Conservation (phyloP, 257 asterid species). For the Plantago major region DNA sequence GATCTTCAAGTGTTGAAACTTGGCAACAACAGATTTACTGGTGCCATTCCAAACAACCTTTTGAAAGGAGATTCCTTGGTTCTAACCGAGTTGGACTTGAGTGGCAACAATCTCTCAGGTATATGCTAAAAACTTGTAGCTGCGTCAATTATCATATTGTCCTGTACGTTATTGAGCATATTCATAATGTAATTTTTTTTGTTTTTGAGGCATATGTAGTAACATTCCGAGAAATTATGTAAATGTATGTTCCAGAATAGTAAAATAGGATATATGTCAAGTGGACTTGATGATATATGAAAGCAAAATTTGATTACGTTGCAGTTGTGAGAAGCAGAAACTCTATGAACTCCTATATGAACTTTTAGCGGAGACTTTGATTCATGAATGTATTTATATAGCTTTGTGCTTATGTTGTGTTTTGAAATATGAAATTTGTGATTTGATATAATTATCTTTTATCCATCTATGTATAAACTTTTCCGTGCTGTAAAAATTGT, state of each 20-base stretch:
- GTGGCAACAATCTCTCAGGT: conserved; percentile 91
- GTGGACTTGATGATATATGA: neutral
- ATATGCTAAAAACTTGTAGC: conserved; percentile 6
- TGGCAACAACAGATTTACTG: conserved; percentile 69
- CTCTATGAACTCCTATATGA: neutral
- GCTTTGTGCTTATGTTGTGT: neutral
- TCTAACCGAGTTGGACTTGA: conserved; percentile 75
- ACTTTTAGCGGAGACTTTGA: neutral
- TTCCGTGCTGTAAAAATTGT: neutral
- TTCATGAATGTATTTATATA: neutral
- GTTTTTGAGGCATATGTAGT: too few species aligned
- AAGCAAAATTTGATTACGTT: neutral
- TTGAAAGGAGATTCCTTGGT: conserved; percentile 81
- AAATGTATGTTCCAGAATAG: too few species aligned
- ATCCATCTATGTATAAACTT: neutral
- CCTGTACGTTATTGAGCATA: neutral
- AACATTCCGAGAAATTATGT: too few species aligned
- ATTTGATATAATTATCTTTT: neutral
- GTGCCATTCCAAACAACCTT: conserved; percentile 70
- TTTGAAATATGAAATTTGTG: neutral
- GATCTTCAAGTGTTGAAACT: conserved; percentile 81
- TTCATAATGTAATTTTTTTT: neutral
- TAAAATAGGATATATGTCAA: neutral
- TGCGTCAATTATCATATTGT: conserved; percentile 2
- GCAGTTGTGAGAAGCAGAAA: neutral